These are phyloP conservation scores for Staphylotrichum tortipilum DNA, from an alignment of 495 filamentous ascomycete genomes.

Conservation along the genomic window DNA sequence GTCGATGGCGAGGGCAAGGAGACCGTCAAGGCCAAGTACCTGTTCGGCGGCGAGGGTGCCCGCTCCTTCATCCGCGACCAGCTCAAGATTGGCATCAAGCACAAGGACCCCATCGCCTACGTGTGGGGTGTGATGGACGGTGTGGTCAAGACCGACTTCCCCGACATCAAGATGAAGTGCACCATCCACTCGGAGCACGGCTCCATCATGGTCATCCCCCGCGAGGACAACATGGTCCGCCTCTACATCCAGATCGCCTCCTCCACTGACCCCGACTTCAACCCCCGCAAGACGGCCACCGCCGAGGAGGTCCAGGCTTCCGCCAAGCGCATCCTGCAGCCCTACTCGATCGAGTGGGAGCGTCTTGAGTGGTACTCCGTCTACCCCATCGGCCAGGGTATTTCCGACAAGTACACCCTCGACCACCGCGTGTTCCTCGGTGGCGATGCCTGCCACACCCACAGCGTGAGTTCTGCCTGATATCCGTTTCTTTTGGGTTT, in stretches of 20 bases:
- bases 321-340: constrained; percentile 57
- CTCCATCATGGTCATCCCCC: constrained; percentile 68
- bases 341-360: constrained; percentile 64
- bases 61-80: constrained; percentile 51
- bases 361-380: constrained; percentile 59
- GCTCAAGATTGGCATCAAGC: constrained; percentile 54
- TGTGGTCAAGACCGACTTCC: constrained; percentile 66
- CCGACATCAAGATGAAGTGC: constrained; percentile 85
- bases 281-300: constrained; percentile 53
- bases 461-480: constrained; percentile 48
- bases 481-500: not conserved
- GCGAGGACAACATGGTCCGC: constrained; percentile 65
- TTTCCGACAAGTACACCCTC: constrained; percentile 57
- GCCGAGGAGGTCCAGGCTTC: constrained; percentile 57
- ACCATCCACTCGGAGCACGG: constrained; percentile 62
- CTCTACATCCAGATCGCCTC: constrained; percentile 69
- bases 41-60: constrained; percentile 54
- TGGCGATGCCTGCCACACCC: constrained; percentile 77
- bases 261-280: constrained; percentile 52
- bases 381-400: constrained; percentile 67
- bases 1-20: constrained; percentile 59
- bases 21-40: constrained; percentile 48
- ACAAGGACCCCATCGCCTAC: constrained; percentile 54
- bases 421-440: constrained; percentile 66
- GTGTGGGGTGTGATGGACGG: constrained; percentile 76